These are phyloP conservation scores for Tuber melanosporum DNA, from an alignment of 495 filamentous ascomycete species.

Conservation along the genomic window DNA sequence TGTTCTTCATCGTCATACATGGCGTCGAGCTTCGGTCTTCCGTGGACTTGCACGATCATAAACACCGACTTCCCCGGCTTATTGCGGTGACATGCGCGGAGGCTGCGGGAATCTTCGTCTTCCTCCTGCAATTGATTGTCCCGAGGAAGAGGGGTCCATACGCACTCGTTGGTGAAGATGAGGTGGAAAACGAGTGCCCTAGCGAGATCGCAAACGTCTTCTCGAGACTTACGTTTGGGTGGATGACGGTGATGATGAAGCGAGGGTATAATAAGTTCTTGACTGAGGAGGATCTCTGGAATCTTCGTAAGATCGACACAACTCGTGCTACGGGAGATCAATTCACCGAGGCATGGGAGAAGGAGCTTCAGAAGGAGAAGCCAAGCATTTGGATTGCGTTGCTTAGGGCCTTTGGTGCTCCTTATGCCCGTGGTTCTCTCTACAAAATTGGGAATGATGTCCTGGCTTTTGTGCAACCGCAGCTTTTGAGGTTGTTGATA, in stretches of 20 bases:
- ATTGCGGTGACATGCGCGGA: slow-evolving; percentile 66
- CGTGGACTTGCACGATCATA: slow-evolving; percentile 65
- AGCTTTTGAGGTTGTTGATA: slow-evolving; percentile 79
- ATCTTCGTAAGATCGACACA: slow-evolving; percentile 70
- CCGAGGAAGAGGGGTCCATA: slow-evolving; percentile 83
- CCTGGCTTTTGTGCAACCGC: slow-evolving; percentile 83
- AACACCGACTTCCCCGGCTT: slow-evolving; percentile 65
- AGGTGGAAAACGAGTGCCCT: slow-evolving; percentile 76
- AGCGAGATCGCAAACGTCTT: slow-evolving; percentile 92
- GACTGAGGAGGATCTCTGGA: slow-evolving; percentile 96
- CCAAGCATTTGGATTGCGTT: slow-evolving; percentile 92
- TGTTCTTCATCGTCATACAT: slow-evolving; percentile 74
- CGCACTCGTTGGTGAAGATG: slow-evolving; percentile 68
- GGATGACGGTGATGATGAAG: slow-evolving; percentile 99
- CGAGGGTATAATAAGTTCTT: slow-evolving; percentile 86
- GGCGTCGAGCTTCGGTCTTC: slow-evolving; percentile 84
- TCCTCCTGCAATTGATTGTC: slow-evolving; percentile 80
- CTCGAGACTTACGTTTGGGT: slow-evolving; percentile 87
- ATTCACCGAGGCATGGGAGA: slow-evolving; percentile 69
- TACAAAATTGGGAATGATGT: slow-evolving; percentile 83
- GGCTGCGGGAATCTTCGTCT: slow-evolving; percentile 66
- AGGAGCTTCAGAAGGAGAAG: slow-evolving; percentile 64
- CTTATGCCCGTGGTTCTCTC: slow-evolving; percentile 69
- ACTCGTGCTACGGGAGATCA: slow-evolving; percentile 60
- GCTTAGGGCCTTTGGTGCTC: slow-evolving; percentile 73